Base-by-base conservation (phyloP, 2,329 filamentous ascomycete species). In the Neophaeococcomyces aloes region DNA sequence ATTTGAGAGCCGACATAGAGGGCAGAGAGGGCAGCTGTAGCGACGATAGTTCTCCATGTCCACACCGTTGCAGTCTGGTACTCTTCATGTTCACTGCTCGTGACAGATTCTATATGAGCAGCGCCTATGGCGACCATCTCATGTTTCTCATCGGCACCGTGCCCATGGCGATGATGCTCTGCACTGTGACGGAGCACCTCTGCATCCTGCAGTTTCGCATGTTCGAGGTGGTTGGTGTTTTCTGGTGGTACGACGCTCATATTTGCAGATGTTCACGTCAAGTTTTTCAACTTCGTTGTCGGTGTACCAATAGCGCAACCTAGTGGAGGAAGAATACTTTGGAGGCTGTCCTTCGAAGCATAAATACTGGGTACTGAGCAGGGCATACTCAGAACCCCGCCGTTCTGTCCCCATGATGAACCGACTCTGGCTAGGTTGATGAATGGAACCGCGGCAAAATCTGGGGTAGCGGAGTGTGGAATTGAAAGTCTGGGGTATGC, bases 1-100 rank as follows among this genome's bases (percentile, higher is more conserved):
- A 51, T 51, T 33, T 51, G 48, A 6, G 48, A 51, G 18, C 48
- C 48, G 47, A 15, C 15, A 17, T 15, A 38, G n/a, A 17, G 23
- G 23, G 38, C 45, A 5, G 31, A 38, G 13, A 47, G 40, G 7
- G 38, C 39, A 8, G 43, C 25, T 3, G 45, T 47, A 15, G 45
- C 45, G 13, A 47, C 21, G 39, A 47, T 38, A 13, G 45, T 42
- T 15, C 33, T 44, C 17, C 42, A 27, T 4, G 45, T 47, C 45
- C 45, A 47, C n/a, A 47, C 45, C 3, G 45, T 47, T 18, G 42
- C 39, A 15, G 45, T 43, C 35, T 47, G 39, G 15, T 43, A 42
- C 37, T 42, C 38, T 7, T 38, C 38, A 11, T 18, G 41, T 31
- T 46, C 38, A 29, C 37, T 37, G 38, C 19, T 33, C 4, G 19